Conservation (phyloP, 1,284 basidiomycete genomes). For the Rhodotorula mucilaginosa region DNA sequence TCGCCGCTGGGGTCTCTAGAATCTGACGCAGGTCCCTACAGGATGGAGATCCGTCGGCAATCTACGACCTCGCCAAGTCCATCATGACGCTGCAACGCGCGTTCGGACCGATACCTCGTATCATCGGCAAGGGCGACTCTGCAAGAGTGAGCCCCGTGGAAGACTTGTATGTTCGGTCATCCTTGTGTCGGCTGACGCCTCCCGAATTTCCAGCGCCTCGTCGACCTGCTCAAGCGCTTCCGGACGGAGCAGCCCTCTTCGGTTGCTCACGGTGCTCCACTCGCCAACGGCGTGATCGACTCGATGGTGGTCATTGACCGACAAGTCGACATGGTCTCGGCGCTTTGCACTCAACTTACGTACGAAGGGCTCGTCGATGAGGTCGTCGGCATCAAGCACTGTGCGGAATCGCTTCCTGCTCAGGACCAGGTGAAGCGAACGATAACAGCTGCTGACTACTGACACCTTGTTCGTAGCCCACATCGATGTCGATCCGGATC, state of each 20-base stretch:
- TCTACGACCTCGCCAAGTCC: conserved; percentile 85
- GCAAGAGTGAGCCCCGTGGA: conserved; percentile 65
- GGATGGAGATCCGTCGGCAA: conserved; percentile 89
- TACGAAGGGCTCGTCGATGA: conserved; percentile 98
- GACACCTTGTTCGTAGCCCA: conserved; percentile 60
- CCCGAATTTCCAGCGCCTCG: conserved; percentile 58
- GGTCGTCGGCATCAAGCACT: conserved; percentile 81
- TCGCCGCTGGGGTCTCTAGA: neutral
- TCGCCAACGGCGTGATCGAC: conserved; percentile 61
- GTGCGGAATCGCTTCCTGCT: conserved; percentile 53
- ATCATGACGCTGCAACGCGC: conserved; percentile 79
- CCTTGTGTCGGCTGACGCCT: neutral
- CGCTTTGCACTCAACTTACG: conserved; percentile 91
- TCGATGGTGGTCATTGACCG: conserved; percentile 86
- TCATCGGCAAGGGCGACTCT: conserved; percentile 88
- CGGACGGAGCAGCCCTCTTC: conserved; percentile 45
- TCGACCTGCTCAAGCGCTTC: conserved; percentile 67
- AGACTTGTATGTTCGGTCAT: conserved; percentile 13
- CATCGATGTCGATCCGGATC: conserved; percentile 79
- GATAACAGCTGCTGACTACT: neutral
- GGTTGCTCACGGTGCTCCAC: conserved; percentile 19
- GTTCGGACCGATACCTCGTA: conserved; percentile 85
- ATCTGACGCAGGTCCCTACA: conserved; percentile 46
- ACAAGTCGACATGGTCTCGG: conserved; percentile 91
- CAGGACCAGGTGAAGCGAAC: neutral